These are phyloP conservation scores for Aspergillus sp. DNA, from an alignment of 2,329 filamentous ascomycete genomes.

Conservation along the genomic window DNA sequence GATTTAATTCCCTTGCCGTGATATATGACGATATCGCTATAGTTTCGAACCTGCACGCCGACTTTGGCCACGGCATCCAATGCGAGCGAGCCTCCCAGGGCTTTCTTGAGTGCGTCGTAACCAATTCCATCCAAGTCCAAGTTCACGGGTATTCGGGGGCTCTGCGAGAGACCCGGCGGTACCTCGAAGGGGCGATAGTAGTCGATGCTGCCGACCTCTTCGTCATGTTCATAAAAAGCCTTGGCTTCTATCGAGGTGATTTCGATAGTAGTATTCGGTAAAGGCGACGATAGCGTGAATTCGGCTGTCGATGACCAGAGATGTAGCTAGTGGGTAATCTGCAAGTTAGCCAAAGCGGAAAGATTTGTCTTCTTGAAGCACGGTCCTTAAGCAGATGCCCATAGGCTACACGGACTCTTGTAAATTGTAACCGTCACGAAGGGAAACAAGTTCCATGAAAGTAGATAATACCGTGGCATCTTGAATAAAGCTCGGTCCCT, in stretches of 20 bases:
- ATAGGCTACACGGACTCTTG: conserved; percentile 7
- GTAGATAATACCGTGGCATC: conserved; percentile 63
- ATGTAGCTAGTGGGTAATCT: conserved; percentile 57
- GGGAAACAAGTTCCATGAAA: conserved; percentile 20
- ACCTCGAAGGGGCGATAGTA: conserved; percentile 74
- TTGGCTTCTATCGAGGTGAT: conserved; percentile 80
- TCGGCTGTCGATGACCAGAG: conserved; percentile 81
- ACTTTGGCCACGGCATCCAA: conserved; percentile 77
- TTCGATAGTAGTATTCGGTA: conserved; percentile 69
- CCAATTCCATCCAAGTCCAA: conserved; percentile 77
- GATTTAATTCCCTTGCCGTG: conserved; percentile 69
- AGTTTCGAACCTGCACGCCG: conserved; percentile 70
- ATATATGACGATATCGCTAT: conserved; percentile 72
- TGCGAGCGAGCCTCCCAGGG: conserved; percentile 76
- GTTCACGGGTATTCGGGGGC: conserved; percentile 76
- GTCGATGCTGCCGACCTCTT: conserved; percentile 73
- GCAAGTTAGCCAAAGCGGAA: conserved; percentile 14
- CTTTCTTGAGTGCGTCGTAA: conserved; percentile 76
- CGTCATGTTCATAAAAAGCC: conserved; percentile 78
- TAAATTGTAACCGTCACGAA: conserved; percentile 7
- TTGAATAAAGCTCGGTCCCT: conserved; percentile 69
- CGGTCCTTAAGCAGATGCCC: not conserved
- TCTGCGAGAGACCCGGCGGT: conserved; percentile 69
- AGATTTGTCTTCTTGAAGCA: conserved; percentile 26
- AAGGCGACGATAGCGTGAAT: conserved; percentile 78